Base-by-base conservation (phyloP, 2,329 filamentous ascomycete genomes). In the Xylariaceae sp. region DNA sequence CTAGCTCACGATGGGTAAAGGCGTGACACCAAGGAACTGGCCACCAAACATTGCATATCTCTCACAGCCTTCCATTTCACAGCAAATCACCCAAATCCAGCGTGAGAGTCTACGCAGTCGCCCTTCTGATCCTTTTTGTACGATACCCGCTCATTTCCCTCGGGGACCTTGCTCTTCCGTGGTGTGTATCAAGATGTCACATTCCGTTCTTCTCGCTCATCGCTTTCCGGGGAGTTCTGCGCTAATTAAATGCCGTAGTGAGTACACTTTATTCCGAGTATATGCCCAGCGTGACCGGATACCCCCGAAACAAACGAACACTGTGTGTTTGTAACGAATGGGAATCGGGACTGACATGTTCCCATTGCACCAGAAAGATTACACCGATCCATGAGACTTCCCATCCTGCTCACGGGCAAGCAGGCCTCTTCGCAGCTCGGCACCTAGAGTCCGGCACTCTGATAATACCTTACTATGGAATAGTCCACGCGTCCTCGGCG, bases 391-490 rank as follows among this genome's bases (percentile, higher is more conserved):
- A 58, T 0, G 63, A 75, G 45, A 64, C 74, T 0, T 56, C 63
- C 0, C 83, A 86, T 59, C 83, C 83, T 0, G 82, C 83, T 11
- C 58, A 69, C 57, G 76, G 77, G 4, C 83, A 86, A 64, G 66
- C 62, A 44, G 83, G 83, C 0, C 77, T 86, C 31, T 85, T 85
- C 59, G 81, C 83, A 4, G 67, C 76, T 1, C 73, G 71, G 7
- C 62, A 74, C 46, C 72, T 87, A 10, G 61, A 68, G 11, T 75
- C 82, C 0, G 81, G 78, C 1, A 68, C 72, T 1, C 75, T 85
- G 39, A 74, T 86, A 44, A 58, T 86, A n/a, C 76, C 77, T 15
- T 87, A 86, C 62, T 68, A 85, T 4, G 83, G 83, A 6, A 68
- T 78, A 14, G 69, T 83, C 42, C 83, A 86, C 65, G 68, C 70